Evolutionary conservation across 1,139 yeast species (phyloP).

Genomic region (Magnusiomyces tetraspermus): DNA sequence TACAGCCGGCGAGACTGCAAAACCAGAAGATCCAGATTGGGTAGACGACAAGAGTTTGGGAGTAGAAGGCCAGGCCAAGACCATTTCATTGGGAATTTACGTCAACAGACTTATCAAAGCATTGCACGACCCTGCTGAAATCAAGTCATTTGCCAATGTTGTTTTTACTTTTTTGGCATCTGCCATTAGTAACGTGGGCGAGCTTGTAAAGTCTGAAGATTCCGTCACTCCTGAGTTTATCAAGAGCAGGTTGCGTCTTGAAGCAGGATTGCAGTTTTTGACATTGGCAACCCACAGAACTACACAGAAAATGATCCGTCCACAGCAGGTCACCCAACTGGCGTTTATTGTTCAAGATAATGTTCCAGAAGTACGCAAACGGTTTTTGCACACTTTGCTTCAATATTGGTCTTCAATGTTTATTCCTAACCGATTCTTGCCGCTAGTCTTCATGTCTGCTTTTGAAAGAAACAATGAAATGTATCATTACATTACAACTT

Average conservation of each 20-base stretch:
- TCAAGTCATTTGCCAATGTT: constrained; percentile 44
- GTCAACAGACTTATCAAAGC: constrained; percentile 51
- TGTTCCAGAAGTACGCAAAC: constrained; percentile 45
- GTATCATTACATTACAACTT: constrained; percentile 47
- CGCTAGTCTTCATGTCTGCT: constrained; percentile 63
- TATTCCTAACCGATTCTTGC: constrained; percentile 57
- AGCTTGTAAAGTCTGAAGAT: constrained; percentile 44
- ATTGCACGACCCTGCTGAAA: constrained; percentile 33
- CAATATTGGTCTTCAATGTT: constrained; percentile 42
- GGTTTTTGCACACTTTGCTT: constrained; percentile 46
- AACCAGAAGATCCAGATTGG: constrained; percentile 37
- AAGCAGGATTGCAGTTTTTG: constrained; percentile 58
- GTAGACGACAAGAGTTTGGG: constrained; percentile 41
- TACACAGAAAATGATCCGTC: constrained; percentile 46
- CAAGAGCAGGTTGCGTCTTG: constrained; percentile 54
- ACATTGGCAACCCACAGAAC: constrained; percentile 52
- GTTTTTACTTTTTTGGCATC: constrained; percentile 59
- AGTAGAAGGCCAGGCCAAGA: constrained; percentile 32
- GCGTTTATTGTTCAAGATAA: constrained; percentile 62
- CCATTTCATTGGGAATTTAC: constrained; percentile 47
- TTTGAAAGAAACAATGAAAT: constrained; percentile 56
- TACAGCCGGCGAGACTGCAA: constrained; percentile 17
- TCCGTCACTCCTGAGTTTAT: constrained; percentile 47
- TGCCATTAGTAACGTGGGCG: constrained; percentile 73
- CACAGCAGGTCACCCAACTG: constrained; percentile 44